Evolutionary conservation across 257 asterid genomes (phyloP).

Genomic region (Solanum paucissectum): DNA sequence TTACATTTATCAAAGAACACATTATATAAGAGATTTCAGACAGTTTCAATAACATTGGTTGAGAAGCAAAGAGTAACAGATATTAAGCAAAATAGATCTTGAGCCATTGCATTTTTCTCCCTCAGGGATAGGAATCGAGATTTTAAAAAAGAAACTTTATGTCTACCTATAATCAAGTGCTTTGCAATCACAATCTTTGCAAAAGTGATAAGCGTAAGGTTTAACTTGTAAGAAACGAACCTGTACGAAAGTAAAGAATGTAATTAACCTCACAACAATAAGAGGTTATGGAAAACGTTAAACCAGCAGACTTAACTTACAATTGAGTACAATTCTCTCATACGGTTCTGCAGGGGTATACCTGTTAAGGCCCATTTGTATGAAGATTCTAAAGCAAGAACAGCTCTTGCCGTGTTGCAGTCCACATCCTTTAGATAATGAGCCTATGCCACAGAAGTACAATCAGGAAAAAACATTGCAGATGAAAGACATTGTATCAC

Average conservation of each 20-base stretch:
- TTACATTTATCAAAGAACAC: neutral
- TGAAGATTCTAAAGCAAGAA: slow-evolving; percentile 61
- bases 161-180: slow-evolving; percentile 37
- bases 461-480: neutral
- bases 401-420: slow-evolving; percentile 61
- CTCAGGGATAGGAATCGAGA: neutral
- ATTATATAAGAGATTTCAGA: no score
- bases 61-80: neutral
- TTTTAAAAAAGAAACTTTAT: neutral
- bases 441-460: slow-evolving; percentile 35
- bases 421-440: slow-evolving; percentile 55
- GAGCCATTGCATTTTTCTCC: neutral
- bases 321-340: slow-evolving; percentile 66
- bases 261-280: neutral
- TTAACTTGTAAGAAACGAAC: slow-evolving; percentile 68
- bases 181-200: slow-evolving; percentile 40
- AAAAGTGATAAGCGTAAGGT: slow-evolving; percentile 79
- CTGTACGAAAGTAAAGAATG: slow-evolving; percentile 20
- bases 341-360: slow-evolving; percentile 30
- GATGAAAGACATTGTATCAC: neutral
- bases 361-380: slow-evolving; percentile 95
- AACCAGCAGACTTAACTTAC: slow-evolving; percentile 27
- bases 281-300: neutral
- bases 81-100: neutral
- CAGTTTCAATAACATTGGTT: neutral